Evolutionary conservation across 169 alveolate genomes (phyloP), one percentile per base, ranked within the genome.

Genomic region (Besnoitia besnoiti): DNA sequence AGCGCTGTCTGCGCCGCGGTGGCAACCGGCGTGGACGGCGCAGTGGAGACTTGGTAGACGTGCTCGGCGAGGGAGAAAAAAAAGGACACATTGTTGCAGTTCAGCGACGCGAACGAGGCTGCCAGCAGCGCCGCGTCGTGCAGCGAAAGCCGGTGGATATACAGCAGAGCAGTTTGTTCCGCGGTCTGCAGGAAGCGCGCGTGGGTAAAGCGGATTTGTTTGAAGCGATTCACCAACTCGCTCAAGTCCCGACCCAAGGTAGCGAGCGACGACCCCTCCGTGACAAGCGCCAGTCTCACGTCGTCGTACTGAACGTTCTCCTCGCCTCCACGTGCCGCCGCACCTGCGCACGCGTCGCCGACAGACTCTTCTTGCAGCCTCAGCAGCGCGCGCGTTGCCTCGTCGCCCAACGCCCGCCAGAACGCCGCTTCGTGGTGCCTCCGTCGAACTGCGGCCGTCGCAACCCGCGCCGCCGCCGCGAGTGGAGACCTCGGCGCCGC

Each of bases 401-500:
- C 80, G 42, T 59, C 85, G 16, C 76, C 92, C 49, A 88, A 33
- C 76, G 8, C 73, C 46, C 92, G 92, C 92, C 92, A 88, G 49
- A 62, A 67, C 39, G 92, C 85, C 7, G 92, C 84, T 27, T 88
- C 92, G 49, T 88, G 85, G 12, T 61, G 85, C 51, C 50, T 42
- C 73, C 85, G 84, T 55, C 12, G 84, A 62, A 88, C 67, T 85
- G 92, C 92, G 0, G 55, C 46, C 46, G 85, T 79, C 21, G 92
- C 92, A 46, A 73, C 92, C 33, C 85, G 67, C 37, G 85, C 92
- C n/a, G 85, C 92, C 30, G 92, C 85, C 62, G 85, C 85, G 19
- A 88, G 75, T 33, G 75, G 76, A 21, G 82, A 85, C 55, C 0
- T 19, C 10, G 62, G 62, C 10, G 62, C 62, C 62, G 30, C 62